Evolutionary conservation across 208 protist species (phyloP).

Genomic region (Porcisia hertigi): DNA sequence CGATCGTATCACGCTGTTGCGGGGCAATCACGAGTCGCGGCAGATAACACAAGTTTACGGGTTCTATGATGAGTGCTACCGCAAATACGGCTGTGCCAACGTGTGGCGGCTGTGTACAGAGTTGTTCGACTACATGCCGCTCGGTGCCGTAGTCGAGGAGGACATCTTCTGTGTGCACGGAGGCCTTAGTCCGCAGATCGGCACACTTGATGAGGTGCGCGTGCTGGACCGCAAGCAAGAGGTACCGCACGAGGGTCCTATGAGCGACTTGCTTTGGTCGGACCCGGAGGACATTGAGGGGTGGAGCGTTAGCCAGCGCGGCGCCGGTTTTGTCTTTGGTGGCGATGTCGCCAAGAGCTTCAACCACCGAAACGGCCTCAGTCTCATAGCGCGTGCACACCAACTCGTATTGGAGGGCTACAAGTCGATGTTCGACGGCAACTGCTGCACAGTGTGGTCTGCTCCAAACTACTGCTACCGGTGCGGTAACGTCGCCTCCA

Average conservation of each 20-base stretch:
- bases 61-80: slow-evolving; percentile 96
- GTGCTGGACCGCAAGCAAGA: slow-evolving; percentile 90
- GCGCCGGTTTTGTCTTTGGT: slow-evolving; percentile 90
- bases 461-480: slow-evolving; percentile 96
- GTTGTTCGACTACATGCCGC: slow-evolving; percentile 94
- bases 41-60: slow-evolving; percentile 97
- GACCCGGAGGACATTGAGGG: slow-evolving; percentile 92
- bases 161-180: slow-evolving; percentile 96
- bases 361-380: slow-evolving; percentile 85
- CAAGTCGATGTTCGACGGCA: slow-evolving; percentile 93
- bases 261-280: slow-evolving; percentile 91
- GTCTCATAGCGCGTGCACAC: slow-evolving; percentile 89
- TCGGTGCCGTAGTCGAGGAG: slow-evolving; percentile 89
- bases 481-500: slow-evolving; percentile 94
- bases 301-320: slow-evolving; percentile 85
- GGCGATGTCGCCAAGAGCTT: slow-evolving; percentile 76
- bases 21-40: slow-evolving; percentile 97
- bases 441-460: slow-evolving; percentile 95
- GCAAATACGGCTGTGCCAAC: slow-evolving; percentile 91
- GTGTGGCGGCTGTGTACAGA: slow-evolving; percentile 90
- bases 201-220: slow-evolving; percentile 86
- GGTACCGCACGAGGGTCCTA: slow-evolving; percentile 89
- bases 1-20: slow-evolving; percentile 94
- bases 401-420: slow-evolving; percentile 95
- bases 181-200: slow-evolving; percentile 85